Evolutionary conservation across 805 yeast genomes (phyloP).

Genomic region (Spathaspora gorwiae): DNA sequence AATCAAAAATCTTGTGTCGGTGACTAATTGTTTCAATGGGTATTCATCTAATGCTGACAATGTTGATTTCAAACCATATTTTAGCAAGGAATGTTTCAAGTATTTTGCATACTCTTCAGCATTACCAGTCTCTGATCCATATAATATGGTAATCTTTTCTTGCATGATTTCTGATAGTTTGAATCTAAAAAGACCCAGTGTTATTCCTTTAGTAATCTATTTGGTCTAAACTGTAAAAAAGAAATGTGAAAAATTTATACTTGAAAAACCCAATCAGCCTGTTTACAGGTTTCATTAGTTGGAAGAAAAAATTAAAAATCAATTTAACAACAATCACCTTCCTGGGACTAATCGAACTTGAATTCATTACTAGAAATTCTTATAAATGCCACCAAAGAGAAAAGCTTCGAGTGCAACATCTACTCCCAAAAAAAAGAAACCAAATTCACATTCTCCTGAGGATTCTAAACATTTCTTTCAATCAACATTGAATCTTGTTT

Average conservation of each 20-base stretch:
- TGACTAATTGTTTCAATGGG: constrained; percentile 49
- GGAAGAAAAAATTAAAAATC: no score
- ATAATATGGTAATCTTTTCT: constrained; percentile 54
- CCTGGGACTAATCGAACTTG: no score
- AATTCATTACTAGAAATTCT: no score
- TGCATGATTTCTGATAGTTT: background rate
- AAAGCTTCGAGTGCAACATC: constrained; percentile 8
- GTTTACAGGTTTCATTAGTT: no score
- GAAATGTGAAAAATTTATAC: background rate
- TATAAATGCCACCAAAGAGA: constrained; percentile 21
- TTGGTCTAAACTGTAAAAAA: background rate
- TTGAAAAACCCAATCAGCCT: no score
- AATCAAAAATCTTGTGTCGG: constrained; percentile 43
- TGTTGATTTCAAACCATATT: constrained; percentile 46
- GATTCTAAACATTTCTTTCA: constrained; percentile 25
- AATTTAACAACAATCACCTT: background rate
- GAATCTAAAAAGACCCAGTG: no score
- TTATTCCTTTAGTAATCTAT: background rate
- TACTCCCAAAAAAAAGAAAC: constrained; percentile 13
- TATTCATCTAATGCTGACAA: constrained; percentile 58
- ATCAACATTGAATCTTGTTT: constrained; percentile 28
- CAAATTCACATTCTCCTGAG: constrained; percentile 14
- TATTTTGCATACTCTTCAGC: constrained; percentile 78
- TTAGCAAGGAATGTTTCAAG: constrained; percentile 51
- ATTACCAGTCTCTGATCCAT: constrained; percentile 92